Base-by-base conservation (phyloP, 495 filamentous ascomycete species). In the Oidiodendron maius region DNA sequence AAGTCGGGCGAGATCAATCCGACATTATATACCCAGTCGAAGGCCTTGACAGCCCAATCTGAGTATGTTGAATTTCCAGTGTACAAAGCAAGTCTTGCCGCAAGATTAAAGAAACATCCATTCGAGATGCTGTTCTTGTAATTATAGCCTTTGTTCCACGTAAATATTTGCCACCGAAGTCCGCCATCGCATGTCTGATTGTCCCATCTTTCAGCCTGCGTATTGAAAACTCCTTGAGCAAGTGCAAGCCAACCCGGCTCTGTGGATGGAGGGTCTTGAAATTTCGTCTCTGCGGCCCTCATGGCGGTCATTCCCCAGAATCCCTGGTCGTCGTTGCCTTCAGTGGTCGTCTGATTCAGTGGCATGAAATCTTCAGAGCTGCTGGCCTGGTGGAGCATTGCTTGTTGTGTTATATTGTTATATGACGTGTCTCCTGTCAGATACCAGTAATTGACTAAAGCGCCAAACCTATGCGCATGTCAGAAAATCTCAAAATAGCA, bases 311-410 rank as follows among this genome's bases (percentile, higher is more conserved):
- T 44, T 3, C 40, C 40, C 40, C 40, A 44, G 12, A 44, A 44
- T 17, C 40, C 76, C 61, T 89, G 85, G 55, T 93, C 88, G 58
- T 93, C 87, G 56, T 93, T 93, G 30, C 87, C 88, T 48, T 87
- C 76, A 0, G 83, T 83, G 37, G 76, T 72, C 17, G 80, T 86
- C 49, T 87, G 84, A 63, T 94, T 91, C 5, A 66, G 64, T 0
- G 53, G 78, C 59, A 82, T 78, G 66, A 77, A 91, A 61, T 90
- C 77, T 40, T 74, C 56, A 51, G 78, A 59, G 5, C 71, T 67
- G 17, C 84, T 85, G 41, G 76, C 76, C 59, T 91, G 86, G 59
- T 62, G 77, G 38, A 86, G 70, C 71, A 91, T 63, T 15, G 77
- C 81, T 18, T 81, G 53, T 18, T 66, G 73, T 16, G 79, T 68